Evolutionary conservation across 2,329 filamentous ascomycete genomes (phyloP), one percentile per base, ranked within the genome.

Genomic region (Sclerotinia glacialis): DNA sequence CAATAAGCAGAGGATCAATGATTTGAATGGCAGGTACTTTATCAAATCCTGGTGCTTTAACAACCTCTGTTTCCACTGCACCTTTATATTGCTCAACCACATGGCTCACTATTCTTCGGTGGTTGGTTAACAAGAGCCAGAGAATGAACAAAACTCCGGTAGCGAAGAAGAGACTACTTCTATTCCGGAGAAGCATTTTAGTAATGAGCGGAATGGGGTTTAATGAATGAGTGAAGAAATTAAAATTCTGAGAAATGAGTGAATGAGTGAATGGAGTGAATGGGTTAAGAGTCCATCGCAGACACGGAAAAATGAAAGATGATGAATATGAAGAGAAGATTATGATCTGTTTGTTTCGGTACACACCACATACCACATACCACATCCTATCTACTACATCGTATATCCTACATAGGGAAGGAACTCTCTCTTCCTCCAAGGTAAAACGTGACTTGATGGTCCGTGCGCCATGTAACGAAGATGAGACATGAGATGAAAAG

Each of bases 161-260:
- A 6, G 63, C 44, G 14, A 42, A 59, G 53, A 65, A 65, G 34
- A 59, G 44, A 50, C 42, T 49, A 52, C 54, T 34, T 44, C 63
- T 65, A 42, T 65, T 26, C 21, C 63, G 42, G 9, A 60, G 28
- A 65, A 65, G 44, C 63, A 65, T 65, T 1, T 59, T 46, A 12
- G 21, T 11, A 60, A 60, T 2, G 14, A 37, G 21, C 2, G 21
- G 1, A 31, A 34, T 18, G 21, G 28, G 0, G 9, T 18, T 18
- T 6, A 18, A 34, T 2, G 56, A 60, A 34, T 47, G 42, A 47
- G 12, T 23, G 26, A 23, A 47, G 42, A 11, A 47, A 37, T 18
- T 11, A 42, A 11, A 47, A 47, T 12, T 11, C 23, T 34, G 42
- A 23, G 26, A 26, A 47, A 60, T 23, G 12, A 60, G 47, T 34